phyloP scores from a whole-genome alignment of 495 filamentous ascomycete genomes.

The Astrothelium subdiscretum region DNA sequence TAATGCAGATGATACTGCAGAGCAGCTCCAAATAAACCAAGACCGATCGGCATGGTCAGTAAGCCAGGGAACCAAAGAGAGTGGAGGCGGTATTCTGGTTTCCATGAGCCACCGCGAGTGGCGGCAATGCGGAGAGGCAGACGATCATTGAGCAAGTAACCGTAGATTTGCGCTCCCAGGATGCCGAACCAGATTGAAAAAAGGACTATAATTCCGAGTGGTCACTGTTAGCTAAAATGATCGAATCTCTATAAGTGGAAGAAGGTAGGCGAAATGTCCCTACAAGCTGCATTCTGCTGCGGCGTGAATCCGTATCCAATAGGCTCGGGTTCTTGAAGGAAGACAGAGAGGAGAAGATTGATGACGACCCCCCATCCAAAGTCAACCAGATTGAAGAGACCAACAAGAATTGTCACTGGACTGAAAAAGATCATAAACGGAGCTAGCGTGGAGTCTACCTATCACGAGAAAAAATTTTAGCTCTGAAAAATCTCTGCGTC shows the following conservation, averaged over 20 bases:
- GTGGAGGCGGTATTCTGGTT: constrained; percentile 41
- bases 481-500: no score
- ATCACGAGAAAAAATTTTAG: no score
- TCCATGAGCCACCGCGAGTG: constrained; percentile 34
- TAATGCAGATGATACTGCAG: constrained; percentile 40
- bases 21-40: constrained; percentile 38
- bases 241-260: no score
- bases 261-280: background rate
- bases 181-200: constrained; percentile 40
- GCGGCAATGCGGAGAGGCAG: constrained; percentile 32
- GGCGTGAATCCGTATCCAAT: constrained; percentile 42
- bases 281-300: constrained; percentile 35
- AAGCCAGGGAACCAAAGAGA: constrained; percentile 35
- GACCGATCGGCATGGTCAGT: constrained; percentile 35
- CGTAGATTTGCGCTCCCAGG: constrained; percentile 31
- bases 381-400: constrained; percentile 33
- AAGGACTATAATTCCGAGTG: constrained; percentile 20
- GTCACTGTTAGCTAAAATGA: background rate
- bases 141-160: constrained; percentile 35
- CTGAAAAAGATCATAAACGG: constrained; percentile 35
- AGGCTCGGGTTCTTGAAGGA: constrained; percentile 33
- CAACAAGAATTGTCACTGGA: constrained; percentile 34
- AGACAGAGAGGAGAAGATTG: constrained; percentile 28
- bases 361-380: constrained; percentile 35
- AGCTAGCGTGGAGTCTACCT: no score